phyloP scores from a whole-genome alignment of 2,329 filamentous ascomycete genomes.

The Epichloe sylvatica region DNA sequence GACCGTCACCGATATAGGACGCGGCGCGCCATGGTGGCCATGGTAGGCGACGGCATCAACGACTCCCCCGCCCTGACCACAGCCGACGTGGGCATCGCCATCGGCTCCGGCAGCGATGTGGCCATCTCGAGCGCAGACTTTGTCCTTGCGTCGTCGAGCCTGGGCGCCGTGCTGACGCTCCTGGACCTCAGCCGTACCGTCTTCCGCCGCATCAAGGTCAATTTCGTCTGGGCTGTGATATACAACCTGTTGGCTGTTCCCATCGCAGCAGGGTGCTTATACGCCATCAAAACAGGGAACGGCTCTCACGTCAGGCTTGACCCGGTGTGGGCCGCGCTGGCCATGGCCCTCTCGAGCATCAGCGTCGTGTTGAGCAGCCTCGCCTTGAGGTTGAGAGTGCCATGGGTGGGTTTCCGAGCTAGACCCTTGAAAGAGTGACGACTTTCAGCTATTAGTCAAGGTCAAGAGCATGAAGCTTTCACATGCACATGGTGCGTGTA shows the following conservation, averaged over 20 bases:
- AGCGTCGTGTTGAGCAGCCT: slow-evolving; percentile 78
- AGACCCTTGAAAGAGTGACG: not conserved
- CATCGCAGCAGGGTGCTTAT: slow-evolving; percentile 68
- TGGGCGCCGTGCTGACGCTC: slow-evolving; percentile 57
- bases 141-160: slow-evolving; percentile 60
- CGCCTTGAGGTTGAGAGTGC: slow-evolving; percentile 42
- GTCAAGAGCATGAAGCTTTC: too few species aligned
- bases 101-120: slow-evolving; percentile 72
- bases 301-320: slow-evolving; percentile 50
- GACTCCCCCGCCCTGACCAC: slow-evolving; percentile 69
- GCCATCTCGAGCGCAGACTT: slow-evolving; percentile 72
- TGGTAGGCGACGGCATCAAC: slow-evolving; percentile 84
- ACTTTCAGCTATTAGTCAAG: too few species aligned
- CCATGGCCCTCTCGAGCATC: slow-evolving; percentile 86
- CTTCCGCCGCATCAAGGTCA: slow-evolving; percentile 66
- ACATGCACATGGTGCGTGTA: too few species aligned
- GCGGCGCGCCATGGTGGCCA: slow-evolving; percentile 49
- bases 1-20: slow-evolving; percentile 12
- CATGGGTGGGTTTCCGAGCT: slow-evolving; percentile 29
- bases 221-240: slow-evolving; percentile 72
- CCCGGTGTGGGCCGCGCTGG: slow-evolving; percentile 76
- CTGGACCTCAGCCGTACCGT: slow-evolving; percentile 57
- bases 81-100: slow-evolving; percentile 72
- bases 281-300: slow-evolving; percentile 33
- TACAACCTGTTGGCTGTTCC: slow-evolving; percentile 72